These are phyloP conservation scores for Candida nemodendra DNA, from an alignment of 805 yeast genomes.

Conservation along the genomic window DNA sequence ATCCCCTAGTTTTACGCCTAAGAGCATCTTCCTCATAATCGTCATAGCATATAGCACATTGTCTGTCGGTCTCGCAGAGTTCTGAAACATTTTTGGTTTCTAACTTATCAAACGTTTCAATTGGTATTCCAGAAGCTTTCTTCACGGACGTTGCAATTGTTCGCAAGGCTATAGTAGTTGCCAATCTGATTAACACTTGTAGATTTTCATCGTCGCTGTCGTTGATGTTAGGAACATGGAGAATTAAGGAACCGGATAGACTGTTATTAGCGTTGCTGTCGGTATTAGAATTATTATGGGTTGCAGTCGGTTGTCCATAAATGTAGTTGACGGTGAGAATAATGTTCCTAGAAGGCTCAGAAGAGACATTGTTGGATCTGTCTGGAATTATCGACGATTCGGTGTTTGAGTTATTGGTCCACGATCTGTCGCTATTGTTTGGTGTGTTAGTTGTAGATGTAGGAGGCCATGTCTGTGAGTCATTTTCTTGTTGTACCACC, in stretches of 20 bases:
- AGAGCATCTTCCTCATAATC: slow-evolving; percentile 36
- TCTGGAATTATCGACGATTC: neutral
- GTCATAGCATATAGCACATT: slow-evolving; percentile 69
- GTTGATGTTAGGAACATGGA: slow-evolving; percentile 65
- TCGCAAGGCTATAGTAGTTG: slow-evolving; percentile 67
- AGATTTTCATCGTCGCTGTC: slow-evolving; percentile 59
- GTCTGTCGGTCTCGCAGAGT: slow-evolving; percentile 29
- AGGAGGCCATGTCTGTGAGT: slow-evolving; percentile 4
- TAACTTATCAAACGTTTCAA: slow-evolving; percentile 51
- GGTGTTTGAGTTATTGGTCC: neutral
- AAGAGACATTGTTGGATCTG: neutral
- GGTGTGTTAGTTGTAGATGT: neutral
- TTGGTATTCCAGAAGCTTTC: slow-evolving; percentile 51
- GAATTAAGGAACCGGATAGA: slow-evolving; percentile 53
- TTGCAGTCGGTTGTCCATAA: slow-evolving; percentile 26
- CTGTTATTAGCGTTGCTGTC: slow-evolving; percentile 26
- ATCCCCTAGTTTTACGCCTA: slow-evolving; percentile 12
- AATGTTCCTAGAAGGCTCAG: slow-evolving; percentile 36
- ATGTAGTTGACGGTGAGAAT: slow-evolving; percentile 41
- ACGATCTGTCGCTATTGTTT: neutral
- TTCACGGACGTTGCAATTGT: slow-evolving; percentile 53
- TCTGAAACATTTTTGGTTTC: slow-evolving; percentile 36
- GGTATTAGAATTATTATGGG: slow-evolving; percentile 18
- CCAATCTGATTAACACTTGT: slow-evolving; percentile 60
- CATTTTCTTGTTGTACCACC: slow-evolving; percentile 3